Base-by-base conservation (phyloP, 257 asterid genomes). In the Paraleonurus japonicus region DNA sequence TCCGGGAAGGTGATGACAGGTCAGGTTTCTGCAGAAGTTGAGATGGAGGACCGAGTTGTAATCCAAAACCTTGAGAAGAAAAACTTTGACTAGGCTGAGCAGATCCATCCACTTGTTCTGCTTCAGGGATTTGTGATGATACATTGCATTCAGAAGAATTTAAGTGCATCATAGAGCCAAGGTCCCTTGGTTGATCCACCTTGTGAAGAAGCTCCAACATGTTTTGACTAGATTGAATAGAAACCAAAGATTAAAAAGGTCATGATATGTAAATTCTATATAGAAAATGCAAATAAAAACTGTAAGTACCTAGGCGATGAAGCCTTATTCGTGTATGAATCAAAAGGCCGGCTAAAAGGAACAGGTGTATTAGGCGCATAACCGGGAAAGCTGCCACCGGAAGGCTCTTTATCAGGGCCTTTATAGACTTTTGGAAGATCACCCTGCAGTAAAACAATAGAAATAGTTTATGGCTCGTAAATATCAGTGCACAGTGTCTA, bases 21-120 rank as follows among this genome's bases (percentile, higher is more conserved):
- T 71, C 85, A 30, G 83, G 79, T 69, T 70, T 62, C 61, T 86
- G 86, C 67, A 71, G 53, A 33, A 81, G 67, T 54, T 84, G 94
- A 72, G 96, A 87, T 63, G 98, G 97, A 68, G 96, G 98, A 71
- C 96, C 97, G 78, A 93, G 96, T 73, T 90, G 95, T 62, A 93
- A 79, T 70, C 92, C 95, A 80, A 87, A 93, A 75, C 97, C 98
- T 81, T 89, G 93, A 64, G 95, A 85, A 37, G 78, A 74, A 73
- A 81, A 79, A 74, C 91, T 86, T 32, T 83, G 93, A 79, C 77
- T 85, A 92, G 71, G 80, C 69, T 80, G 73, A 67, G 66, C 85
- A 63, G 73, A 68, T 65, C 85, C 90, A 75, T 81, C 95, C 54
- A 81, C 64, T 51, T 82, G 82, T 45, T 79, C 88, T 47, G 78